Base-by-base conservation (phyloP, 208 protist species). In the Porcisia hertigi region DNA sequence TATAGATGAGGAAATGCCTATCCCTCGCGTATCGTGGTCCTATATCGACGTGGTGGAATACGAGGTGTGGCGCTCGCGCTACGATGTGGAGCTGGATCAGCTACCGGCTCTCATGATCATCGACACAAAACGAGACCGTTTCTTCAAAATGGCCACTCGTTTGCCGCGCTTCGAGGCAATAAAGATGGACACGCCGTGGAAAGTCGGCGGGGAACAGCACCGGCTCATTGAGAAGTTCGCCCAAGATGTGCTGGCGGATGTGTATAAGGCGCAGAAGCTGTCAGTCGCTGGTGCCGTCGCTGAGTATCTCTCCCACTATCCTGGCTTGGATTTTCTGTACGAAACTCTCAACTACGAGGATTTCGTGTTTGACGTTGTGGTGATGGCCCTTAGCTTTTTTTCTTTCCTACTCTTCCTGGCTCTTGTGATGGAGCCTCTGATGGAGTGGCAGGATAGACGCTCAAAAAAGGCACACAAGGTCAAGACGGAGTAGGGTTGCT, bases 41-140 rank as follows among this genome's bases (percentile, higher is more conserved):
- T 87, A 93, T 77, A 83, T 92, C 8, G 85, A 97, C 73, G 85
- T 75, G 30, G 54, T 55, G 9, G 73, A 55, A 43, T 86, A 86
- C 69, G 60, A 71, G 55, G 64, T 86, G n/a, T 97, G 91, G 90
- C 86, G 66, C 43, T 71, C 52, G 65, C 85, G 86, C 73, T 94
- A 95, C 82, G 77, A 84, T 64, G 80, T 97, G 34, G 71, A 81
- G 53, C 9, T 69, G 64, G 64, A 82, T 12, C 84, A 95, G 43
- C 73, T 96, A 52, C 93, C 93, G 7, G 86, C 91, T n/a, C 76
- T 97, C 47, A 2, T 97, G 53, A 83, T 96, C 47, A 84, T 96
- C 39, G 93, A 97, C 80, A 84, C 88, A 30, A 73, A 83, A 62
- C 89, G 89, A 16, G 81, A 95, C 55, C 87, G 90, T 47, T 76